These are phyloP conservation scores for Pholiota conissans DNA, from an alignment of 768 basidiomycete species.

Conservation along the genomic window DNA sequence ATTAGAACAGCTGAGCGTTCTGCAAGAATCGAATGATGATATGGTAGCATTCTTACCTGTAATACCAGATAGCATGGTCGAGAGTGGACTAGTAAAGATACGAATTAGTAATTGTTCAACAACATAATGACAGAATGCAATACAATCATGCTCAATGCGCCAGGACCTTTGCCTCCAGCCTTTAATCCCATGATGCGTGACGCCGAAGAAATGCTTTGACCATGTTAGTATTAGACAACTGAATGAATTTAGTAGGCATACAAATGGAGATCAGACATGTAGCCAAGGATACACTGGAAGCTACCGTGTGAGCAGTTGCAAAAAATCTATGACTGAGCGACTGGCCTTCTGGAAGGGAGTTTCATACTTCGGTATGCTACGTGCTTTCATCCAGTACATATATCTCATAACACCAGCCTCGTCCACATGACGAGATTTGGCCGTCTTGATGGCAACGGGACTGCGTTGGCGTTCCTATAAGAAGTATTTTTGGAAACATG, in stretches of 20 bases:
- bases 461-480: slow-evolving; percentile 63
- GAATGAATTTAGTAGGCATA: no score
- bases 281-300: slow-evolving; percentile 71
- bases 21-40: neutral
- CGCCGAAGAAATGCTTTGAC: slow-evolving; percentile 60
- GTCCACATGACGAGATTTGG: slow-evolving; percentile 39
- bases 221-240: no score
- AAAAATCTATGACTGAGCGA: neutral
- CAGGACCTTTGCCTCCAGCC: slow-evolving; percentile 47
- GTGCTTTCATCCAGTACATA: slow-evolving; percentile 83
- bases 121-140: slow-evolving; percentile 20
- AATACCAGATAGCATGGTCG: slow-evolving; percentile 82
- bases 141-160: slow-evolving; percentile 61
- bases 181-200: slow-evolving; percentile 54
- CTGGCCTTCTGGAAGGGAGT: slow-evolving; percentile 75
- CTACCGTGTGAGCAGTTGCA: neutral
- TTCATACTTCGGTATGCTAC: slow-evolving; percentile 64
- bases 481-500: neutral
- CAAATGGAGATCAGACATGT: slow-evolving; percentile 81
- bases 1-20: neutral
- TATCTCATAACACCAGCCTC: slow-evolving; percentile 49
- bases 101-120: neutral
- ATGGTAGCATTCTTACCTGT: slow-evolving; percentile 47
- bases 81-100: slow-evolving; percentile 54
- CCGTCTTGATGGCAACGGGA: slow-evolving; percentile 67